Conservation (phyloP, 306 rosid genomes). For the Cicer chorassanicum region DNA sequence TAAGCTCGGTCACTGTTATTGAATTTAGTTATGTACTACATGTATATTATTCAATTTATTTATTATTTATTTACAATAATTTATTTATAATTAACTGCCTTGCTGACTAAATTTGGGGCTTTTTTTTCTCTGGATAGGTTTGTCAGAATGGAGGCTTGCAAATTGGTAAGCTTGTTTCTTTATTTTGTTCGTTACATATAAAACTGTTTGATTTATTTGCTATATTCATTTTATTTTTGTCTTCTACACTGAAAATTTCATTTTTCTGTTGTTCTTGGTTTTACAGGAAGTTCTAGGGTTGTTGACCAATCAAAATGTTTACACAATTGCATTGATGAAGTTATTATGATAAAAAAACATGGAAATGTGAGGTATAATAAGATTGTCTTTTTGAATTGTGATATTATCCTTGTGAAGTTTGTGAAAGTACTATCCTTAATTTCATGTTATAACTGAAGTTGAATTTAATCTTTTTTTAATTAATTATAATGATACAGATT, state of each 20-base stretch:
- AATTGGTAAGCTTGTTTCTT: constrained; percentile 63
- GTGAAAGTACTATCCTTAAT: constrained; percentile 4
- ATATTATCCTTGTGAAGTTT: background rate
- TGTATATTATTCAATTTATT: constrained; percentile 26
- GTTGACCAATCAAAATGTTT: constrained; percentile 47
- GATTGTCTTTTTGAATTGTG: constrained; percentile 27
- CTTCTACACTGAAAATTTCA: background rate
- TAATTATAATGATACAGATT: constrained; percentile 58
- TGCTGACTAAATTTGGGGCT: constrained; percentile 54
- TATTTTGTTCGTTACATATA: constrained; percentile 17
- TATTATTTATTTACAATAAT: background rate
- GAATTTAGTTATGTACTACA: constrained; percentile 2
- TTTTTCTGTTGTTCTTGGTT: constrained; percentile 28
- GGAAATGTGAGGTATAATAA: constrained; percentile 59
- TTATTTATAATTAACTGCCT: constrained; percentile 30
- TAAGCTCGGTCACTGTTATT: constrained; percentile 27
- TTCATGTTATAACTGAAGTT: constrained; percentile 15
- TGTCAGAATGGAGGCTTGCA: constrained; percentile 65
- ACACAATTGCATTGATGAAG: constrained; percentile 76
- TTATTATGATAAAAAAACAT: constrained; percentile 65
- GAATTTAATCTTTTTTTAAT: constrained; percentile 23
- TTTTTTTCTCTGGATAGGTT: constrained; percentile 54
- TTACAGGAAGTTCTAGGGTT: constrained; percentile 63
- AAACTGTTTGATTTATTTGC: constrained; percentile 12
- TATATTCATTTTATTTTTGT: constrained; percentile 15